Conservation (phyloP, 768 basidiomycete species). For the Boletellus ananas region DNA sequence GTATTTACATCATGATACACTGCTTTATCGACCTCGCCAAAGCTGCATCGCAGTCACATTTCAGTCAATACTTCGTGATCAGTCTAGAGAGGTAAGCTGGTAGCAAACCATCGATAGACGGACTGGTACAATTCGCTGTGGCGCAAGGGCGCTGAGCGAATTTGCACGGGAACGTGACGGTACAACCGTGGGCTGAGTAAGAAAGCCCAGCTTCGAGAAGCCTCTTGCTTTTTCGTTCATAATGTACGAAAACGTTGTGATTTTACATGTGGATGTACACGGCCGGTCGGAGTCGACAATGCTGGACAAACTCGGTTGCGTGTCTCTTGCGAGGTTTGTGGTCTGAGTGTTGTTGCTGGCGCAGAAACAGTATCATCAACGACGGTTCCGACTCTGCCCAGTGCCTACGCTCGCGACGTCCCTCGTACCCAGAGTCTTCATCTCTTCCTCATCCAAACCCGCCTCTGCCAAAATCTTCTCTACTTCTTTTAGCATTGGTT, state of each 20-base stretch:
- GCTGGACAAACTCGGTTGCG: too few species aligned
- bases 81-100: too few species aligned
- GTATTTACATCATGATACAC: constrained; percentile 5
- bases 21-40: too few species aligned
- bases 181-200: too few species aligned
- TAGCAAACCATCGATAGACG: constrained; percentile 2
- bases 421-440: constrained; percentile 55
- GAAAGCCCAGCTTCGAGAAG: too few species aligned
- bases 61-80: too few species aligned
- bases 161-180: background rate
- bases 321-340: background rate
- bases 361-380: constrained; percentile 13
- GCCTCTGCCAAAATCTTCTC: constrained; percentile 82
- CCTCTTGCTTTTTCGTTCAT: too few species aligned
- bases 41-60: too few species aligned
- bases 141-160: background rate
- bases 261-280: too few species aligned
- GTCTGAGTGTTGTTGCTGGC: background rate
- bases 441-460: constrained; percentile 80
- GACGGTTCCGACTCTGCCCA: constrained; percentile 53
- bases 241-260: too few species aligned
- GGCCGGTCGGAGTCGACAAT: too few species aligned
- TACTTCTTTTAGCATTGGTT: constrained; percentile 77
- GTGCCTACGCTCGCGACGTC: constrained; percentile 30
- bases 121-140: constrained; percentile 1